Conservation (phyloP, 352 stramenopile genomes). For the Globisporangium megalacanthum region DNA sequence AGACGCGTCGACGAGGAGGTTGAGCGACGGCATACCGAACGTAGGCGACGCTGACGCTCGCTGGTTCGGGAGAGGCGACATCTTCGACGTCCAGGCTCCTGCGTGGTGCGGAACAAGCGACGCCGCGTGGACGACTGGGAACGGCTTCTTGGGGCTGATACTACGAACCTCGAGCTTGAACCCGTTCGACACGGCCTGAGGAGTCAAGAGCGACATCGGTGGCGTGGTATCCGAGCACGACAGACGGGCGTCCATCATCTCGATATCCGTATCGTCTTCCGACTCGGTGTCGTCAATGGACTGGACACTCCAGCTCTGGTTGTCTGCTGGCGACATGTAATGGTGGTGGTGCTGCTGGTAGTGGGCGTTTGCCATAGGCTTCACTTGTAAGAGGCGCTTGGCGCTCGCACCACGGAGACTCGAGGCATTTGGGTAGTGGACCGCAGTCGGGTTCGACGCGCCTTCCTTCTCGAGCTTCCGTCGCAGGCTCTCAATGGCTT, state of each 20-base stretch:
- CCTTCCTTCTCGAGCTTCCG: constrained; percentile 58
- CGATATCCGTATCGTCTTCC: constrained; percentile 9
- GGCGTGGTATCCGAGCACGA: constrained; percentile 1
- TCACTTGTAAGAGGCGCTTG: constrained; percentile 67
- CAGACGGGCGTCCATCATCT: constrained; percentile 5
- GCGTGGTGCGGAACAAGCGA: not conserved
- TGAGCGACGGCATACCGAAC: constrained; percentile 42
- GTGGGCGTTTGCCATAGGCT: constrained; percentile 13
- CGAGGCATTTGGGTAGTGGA: constrained; percentile 35
- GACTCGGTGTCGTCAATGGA: constrained; percentile 11
- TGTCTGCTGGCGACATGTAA: constrained; percentile 8
- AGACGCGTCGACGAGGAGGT: constrained; percentile 64
- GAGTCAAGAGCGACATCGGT: constrained; percentile 31
- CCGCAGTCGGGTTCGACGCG: constrained; percentile 23
- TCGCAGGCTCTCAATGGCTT: constrained; percentile 73
- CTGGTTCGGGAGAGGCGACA: not conserved
- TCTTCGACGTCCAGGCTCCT: not conserved
- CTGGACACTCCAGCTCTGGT: constrained; percentile 5
- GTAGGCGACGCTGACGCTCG: not conserved
- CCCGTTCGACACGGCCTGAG: constrained; percentile 23
- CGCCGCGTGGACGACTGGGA: constrained; percentile 1
- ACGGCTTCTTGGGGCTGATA: constrained; percentile 33
- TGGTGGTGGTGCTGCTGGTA: constrained; percentile 20
- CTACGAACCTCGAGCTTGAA: constrained; percentile 50
- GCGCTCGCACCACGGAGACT: constrained; percentile 61